Conservation (phyloP, 441 rosid species). For the Macaranga tanarius region DNA sequence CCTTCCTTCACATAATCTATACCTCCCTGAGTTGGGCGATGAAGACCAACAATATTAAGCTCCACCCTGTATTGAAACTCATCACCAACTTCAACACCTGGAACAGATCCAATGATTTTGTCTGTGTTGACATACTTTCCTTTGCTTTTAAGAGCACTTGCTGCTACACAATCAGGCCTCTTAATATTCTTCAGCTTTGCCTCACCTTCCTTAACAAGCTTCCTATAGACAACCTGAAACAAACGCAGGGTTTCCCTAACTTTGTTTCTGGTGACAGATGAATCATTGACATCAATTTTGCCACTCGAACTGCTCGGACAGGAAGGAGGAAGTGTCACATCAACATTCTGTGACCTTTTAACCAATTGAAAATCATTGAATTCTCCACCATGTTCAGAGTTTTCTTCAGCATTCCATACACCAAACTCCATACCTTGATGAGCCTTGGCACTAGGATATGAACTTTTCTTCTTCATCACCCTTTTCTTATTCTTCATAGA, state of each 20-base stretch:
- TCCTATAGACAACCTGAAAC: constrained; percentile 63
- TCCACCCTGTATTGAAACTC: constrained; percentile 82
- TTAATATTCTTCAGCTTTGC: constrained; percentile 36
- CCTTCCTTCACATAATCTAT: constrained; percentile 65
- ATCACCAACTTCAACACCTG: constrained; percentile 90
- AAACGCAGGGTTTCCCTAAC: constrained; percentile 76
- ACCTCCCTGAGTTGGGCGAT: constrained; percentile 68
- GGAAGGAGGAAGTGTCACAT: constrained; percentile 53
- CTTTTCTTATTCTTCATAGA: constrained; percentile 16
- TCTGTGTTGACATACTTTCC: constrained; percentile 43
- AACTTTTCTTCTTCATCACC: constrained; percentile 15
- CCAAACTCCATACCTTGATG: constrained; percentile 5
- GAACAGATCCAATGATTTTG: constrained; percentile 62
- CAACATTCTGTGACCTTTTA: constrained; percentile 23
- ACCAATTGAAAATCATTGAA: constrained; percentile 15
- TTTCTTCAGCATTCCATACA: constrained; percentile 25
- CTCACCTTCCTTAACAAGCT: constrained; percentile 68
- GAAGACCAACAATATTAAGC: constrained; percentile 80
- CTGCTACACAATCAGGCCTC: constrained; percentile 64
- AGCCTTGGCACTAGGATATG: constrained; percentile 10
- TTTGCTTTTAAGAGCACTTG: constrained; percentile 53
- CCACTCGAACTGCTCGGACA: constrained; percentile 23
- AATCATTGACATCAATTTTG: constrained; percentile 26
- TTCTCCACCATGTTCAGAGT: constrained; percentile 22
- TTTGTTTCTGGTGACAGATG: constrained; percentile 41